A percentile compares a stretch with the other conserved stretches of the same genome.
Evolutionary conservation across 306 rosid species (phyloP).

Genomic region (Trifolium repens): DNA sequence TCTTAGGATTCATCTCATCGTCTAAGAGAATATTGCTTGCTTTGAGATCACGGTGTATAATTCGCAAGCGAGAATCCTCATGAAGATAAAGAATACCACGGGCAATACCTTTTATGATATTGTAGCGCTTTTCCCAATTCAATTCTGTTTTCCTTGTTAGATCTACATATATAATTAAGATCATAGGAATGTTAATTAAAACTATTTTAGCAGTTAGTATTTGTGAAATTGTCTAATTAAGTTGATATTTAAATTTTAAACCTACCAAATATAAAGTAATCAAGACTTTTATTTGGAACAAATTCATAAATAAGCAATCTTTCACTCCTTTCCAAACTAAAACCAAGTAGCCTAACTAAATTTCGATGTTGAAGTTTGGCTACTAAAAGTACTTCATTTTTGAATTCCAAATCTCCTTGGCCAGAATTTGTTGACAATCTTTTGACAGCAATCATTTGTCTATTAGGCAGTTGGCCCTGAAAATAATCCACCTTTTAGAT

Average conservation of each 20-base stretch:
- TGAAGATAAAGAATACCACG: constrained; percentile 56
- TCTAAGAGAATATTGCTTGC: constrained; percentile 56
- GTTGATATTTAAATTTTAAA: background rate
- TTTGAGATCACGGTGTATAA: constrained; percentile 52
- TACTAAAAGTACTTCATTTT: constrained; percentile 53
- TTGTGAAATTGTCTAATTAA: background rate
- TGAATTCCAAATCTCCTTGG: constrained; percentile 55
- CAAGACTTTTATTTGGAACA: constrained; percentile 59
- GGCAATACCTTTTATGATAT: constrained; percentile 50
- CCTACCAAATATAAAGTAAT: constrained; percentile 59
- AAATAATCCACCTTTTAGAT: background rate
- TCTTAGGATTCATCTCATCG: constrained; percentile 47
- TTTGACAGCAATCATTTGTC: constrained; percentile 43
- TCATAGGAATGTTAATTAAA: background rate
- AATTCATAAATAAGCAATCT: constrained; percentile 60
- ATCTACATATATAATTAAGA: constrained; percentile 34
- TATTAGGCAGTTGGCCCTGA: constrained; percentile 37
- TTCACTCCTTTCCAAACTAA: constrained; percentile 37
- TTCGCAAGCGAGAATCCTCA: constrained; percentile 49
- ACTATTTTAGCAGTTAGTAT: background rate
- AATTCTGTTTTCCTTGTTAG: constrained; percentile 31
- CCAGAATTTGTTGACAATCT: constrained; percentile 35
- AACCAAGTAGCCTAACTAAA: constrained; percentile 48
- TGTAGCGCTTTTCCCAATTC: constrained; percentile 47
- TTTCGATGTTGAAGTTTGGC: constrained; percentile 47